Evolutionary conservation across 129 eudicot genomes (phyloP), one percentile per base, ranked within the genome.

Genomic region (Flaveria ramosissima): DNA sequence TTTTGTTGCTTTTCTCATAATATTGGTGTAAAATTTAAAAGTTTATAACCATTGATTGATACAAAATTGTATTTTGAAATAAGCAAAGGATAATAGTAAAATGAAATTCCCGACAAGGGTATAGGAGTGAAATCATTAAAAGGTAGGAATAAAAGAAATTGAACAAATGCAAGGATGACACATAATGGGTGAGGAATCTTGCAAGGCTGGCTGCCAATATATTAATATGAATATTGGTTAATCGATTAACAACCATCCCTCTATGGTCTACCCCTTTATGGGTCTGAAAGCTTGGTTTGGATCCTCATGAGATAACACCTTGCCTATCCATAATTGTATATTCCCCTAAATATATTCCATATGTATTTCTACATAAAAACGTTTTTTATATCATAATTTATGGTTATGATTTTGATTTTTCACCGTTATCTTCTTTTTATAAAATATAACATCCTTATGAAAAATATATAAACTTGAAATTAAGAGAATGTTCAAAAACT

Each of bases 21-120:
- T 4, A 5, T 0, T 32, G 39, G 39, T 32, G 48, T 1, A 45
- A 45, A 45, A 11, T 45, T 45, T 0, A 45, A 45, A 45, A 45
- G 7, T 8, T 8, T 45, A 45, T 11, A 8, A 45, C 14, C 11
- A 11, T 9, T 45, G 13, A 11, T 7, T 2, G 48, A 11, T 43
- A 43, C 11, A 9, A 45, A 8, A 45, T 8, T 8, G 13, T 7
- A 9, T 45, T 9, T 1, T 7, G 2, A 12, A 27, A 62, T 7
- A 45, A 26, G 42, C 26, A 48, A 76, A 78, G 76, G 77, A 70
- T 70, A 71, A 71, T 70, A 71, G 12, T 6, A 78, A 70, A 71
- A 70, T n/a, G 63, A 75, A 85, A 85, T 82, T 80, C 89, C 81
- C 77, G 81, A 81, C 84, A 81, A 68, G 21, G 71, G 75, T 59